Evolutionary conservation across 225 moss, liverwort and hornwort genomes (phyloP).

Genomic region (Rhytidiadelphus loreus): DNA sequence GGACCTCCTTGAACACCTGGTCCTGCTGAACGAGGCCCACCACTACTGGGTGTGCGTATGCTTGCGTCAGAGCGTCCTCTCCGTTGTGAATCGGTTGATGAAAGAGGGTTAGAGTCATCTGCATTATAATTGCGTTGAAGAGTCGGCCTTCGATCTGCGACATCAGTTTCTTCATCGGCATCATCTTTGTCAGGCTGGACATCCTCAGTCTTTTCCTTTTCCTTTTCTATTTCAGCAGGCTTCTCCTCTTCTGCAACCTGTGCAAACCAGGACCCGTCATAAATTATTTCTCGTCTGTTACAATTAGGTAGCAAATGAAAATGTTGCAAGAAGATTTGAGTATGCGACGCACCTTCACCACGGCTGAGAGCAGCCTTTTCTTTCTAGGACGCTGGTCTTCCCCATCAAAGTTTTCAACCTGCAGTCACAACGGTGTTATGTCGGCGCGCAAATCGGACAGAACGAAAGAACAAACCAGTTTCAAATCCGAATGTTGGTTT

Average conservation of each 20-base stretch:
- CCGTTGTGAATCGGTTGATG: conserved; percentile 27
- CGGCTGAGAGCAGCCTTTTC: conserved; percentile 84
- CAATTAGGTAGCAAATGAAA: background rate
- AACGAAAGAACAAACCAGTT: background rate
- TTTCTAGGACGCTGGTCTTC: conserved; percentile 88
- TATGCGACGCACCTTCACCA: conserved; percentile 71
- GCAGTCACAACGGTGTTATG: background rate
- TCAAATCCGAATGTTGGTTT: background rate
- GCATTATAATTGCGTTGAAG: conserved; percentile 58
- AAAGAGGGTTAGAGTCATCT: conserved; percentile 14
- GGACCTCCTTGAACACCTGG: conserved; percentile 14
- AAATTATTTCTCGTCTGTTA: background rate
- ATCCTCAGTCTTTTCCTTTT: conserved; percentile 38
- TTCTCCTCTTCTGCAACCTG: conserved; percentile 86
- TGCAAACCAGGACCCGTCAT: background rate
- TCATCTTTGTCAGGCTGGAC: conserved; percentile 51
- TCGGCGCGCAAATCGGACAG: background rate
- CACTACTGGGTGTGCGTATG: conserved; percentile 8
- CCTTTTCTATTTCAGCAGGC: conserved; percentile 35
- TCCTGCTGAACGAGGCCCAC: conserved; percentile 26
- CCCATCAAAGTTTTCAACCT: conserved; percentile 62
- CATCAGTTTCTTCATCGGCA: conserved; percentile 52
- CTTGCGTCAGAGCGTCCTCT: conserved; percentile 18
- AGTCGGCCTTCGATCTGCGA: conserved; percentile 61
- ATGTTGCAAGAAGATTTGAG: background rate